Conservation (phyloP, 2,329 filamentous ascomycete species). For the Coleophoma eucalyptorum region DNA sequence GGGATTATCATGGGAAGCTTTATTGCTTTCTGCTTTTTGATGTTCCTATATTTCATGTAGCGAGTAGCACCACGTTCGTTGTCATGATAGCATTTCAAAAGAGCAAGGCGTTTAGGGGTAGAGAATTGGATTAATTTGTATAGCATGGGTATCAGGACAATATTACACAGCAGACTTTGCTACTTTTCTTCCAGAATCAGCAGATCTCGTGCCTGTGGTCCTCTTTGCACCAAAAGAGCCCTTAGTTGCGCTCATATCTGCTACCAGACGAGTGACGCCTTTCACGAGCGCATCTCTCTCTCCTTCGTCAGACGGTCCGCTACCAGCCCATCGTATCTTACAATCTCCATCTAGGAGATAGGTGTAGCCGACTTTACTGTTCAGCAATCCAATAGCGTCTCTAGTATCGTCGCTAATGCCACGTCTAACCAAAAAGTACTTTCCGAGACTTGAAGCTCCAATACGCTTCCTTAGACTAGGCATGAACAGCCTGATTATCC, state of each 20-base stretch:
- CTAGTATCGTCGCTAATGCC: constrained; percentile 58
- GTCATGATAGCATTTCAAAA: constrained; percentile 11
- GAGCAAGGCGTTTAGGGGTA: constrained; percentile 19
- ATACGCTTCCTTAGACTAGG: constrained; percentile 46
- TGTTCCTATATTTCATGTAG: constrained; percentile 76
- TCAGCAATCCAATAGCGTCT: constrained; percentile 68
- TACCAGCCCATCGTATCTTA: constrained; percentile 91
- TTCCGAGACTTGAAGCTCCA: constrained; percentile 48
- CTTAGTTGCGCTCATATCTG: constrained; percentile 42
- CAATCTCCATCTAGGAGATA: constrained; percentile 87
- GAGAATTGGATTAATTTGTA: constrained; percentile 19
- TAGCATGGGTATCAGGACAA: constrained; percentile 3
- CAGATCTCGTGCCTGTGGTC: constrained; percentile 1
- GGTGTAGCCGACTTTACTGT: constrained; percentile 82
- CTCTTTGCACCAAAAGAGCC: constrained; percentile 3
- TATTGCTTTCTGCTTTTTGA: constrained; percentile 85
- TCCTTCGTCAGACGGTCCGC: constrained; percentile 60
- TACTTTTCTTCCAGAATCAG: not conserved
- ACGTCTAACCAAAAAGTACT: constrained; percentile 57
- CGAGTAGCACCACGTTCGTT: constrained; percentile 22
- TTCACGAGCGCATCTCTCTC: constrained; percentile 66
- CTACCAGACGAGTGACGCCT: constrained; percentile 58
- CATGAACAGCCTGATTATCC: constrained; percentile 54
- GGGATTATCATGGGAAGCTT: constrained; percentile 90
- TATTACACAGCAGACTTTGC: not conserved